Percentiles rank a stretch among this genome's conserved stretches.
Evolutionary conservation across 164 flowering plant genomes (phyloP).

Genomic region (Brasenia schreberi): DNA sequence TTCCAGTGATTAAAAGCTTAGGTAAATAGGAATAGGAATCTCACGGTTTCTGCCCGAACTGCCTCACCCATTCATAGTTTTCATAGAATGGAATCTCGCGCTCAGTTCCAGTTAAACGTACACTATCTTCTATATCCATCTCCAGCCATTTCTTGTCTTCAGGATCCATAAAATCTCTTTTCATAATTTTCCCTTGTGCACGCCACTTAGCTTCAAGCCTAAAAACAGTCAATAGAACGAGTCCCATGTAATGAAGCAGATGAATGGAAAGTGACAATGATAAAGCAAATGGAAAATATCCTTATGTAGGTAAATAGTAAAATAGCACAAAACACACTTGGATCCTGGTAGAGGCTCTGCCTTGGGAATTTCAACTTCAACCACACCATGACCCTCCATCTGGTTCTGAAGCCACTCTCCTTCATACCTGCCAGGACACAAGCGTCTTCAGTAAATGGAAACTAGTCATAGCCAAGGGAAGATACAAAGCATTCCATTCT

Average conservation of each 20-base stretch:
- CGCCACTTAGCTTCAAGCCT: constrained; percentile 92
- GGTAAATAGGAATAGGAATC: constrained; percentile 10
- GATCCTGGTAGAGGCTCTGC: constrained; percentile 87
- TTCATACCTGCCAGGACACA: constrained; percentile 56
- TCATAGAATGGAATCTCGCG: constrained; percentile 70
- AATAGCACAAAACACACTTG: constrained; percentile 39
- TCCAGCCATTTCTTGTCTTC: constrained; percentile 90
- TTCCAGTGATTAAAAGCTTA: neutral
- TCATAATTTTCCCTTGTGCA: constrained; percentile 62
- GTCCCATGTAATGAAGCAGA: neutral
- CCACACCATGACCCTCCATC: constrained; percentile 93
- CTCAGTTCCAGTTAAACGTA: constrained; percentile 30
- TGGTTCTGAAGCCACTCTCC: constrained; percentile 94
- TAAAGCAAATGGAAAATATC: neutral
- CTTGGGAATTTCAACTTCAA: constrained; percentile 84
- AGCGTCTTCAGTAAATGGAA: neutral
- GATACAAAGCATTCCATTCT: neutral
- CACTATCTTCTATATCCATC: constrained; percentile 86
- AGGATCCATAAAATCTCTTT: constrained; percentile 74
- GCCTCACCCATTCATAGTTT: constrained; percentile 48
- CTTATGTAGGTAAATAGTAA: constrained; percentile 2
- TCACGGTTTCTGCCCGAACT: constrained; percentile 74
- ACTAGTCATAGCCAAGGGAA: neutral
- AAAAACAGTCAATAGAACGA: neutral
- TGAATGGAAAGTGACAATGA: neutral